Percentiles rank a stretch among this genome's conserved stretches.
These are phyloP conservation scores for Arachis stenosperma DNA, from an alignment of 306 rosid species.

Conservation along the genomic window DNA sequence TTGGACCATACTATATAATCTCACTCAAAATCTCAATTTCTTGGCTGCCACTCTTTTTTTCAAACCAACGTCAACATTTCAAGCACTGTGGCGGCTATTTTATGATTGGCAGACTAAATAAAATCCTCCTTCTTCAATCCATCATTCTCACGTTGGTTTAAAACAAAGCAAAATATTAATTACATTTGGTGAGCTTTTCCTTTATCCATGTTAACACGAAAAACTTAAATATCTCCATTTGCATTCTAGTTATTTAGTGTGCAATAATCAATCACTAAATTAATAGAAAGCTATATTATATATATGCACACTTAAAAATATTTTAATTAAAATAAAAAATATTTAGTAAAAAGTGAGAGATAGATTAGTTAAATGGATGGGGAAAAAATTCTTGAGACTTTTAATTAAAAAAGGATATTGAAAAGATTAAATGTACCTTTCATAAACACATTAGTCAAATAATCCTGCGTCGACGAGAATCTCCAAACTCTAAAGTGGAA, in stretches of 20 bases:
- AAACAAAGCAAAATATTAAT: not conserved
- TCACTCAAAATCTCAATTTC: not conserved
- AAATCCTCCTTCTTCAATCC: not conserved
- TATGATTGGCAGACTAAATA: not conserved
- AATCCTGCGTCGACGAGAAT: not conserved
- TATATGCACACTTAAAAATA: too few relatives aligned
- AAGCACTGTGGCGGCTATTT: not conserved
- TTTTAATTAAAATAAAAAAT: too few relatives aligned
- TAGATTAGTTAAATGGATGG: too few relatives aligned
- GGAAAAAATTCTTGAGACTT: too few relatives aligned
- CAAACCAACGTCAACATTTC: not conserved
- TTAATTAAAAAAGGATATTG: not conserved
- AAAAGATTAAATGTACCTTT: not conserved
- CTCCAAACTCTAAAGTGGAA: slow-evolving; percentile 8
- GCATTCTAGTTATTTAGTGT: not conserved
- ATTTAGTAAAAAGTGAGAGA: too few relatives aligned
- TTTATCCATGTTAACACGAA: not conserved
- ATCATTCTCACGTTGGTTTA: slow-evolving; percentile 1
- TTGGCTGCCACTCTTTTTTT: not conserved
- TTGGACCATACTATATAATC: not conserved
- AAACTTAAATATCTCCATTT: not conserved
- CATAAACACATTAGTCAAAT: not conserved
- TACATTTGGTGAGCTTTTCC: not conserved
- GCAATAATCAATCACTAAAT: slow-evolving; percentile 1
- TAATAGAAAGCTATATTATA: too few relatives aligned